Evolutionary conservation across 331 rosid species (phyloP).

Genomic region (Saraca asoca): DNA sequence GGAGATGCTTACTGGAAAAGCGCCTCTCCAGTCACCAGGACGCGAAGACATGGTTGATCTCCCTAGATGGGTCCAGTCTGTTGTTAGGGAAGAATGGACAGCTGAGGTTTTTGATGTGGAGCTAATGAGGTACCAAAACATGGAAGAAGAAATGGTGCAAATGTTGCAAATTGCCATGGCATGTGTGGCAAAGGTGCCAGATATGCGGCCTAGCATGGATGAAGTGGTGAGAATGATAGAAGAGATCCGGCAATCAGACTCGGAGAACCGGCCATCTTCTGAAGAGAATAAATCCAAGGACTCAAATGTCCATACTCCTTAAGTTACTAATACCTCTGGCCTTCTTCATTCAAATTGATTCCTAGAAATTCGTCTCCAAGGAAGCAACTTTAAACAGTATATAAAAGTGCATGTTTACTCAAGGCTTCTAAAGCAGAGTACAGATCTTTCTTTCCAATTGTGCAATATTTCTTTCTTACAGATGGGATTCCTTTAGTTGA

Average conservation of each 20-base stretch:
- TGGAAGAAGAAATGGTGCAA: constrained; percentile 99
- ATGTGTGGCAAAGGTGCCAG: constrained; percentile 83
- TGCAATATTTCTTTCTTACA: constrained; percentile 37
- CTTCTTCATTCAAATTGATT: constrained; percentile 18
- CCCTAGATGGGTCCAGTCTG: constrained; percentile 99
- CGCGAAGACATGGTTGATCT: constrained; percentile 94
- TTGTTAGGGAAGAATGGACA: constrained; percentile 98
- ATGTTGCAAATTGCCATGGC: constrained; percentile 95
- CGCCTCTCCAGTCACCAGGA: constrained; percentile 87
- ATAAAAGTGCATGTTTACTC: constrained; percentile 44
- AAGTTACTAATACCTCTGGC: constrained; percentile 29
- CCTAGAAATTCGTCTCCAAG: constrained; percentile 36
- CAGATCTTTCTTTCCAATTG: constrained; percentile 53
- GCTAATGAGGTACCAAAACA: constrained; percentile 84
- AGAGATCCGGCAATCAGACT: constrained; percentile 94
- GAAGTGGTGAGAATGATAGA: constrained; percentile 93
- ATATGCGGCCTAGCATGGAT: constrained; percentile 79
- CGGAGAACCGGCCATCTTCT: constrained; percentile 95
- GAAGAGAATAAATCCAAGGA: constrained; percentile 95
- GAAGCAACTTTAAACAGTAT: constrained; percentile 46
- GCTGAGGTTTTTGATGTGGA: constrained; percentile 99
- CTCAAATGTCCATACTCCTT: constrained; percentile 83
- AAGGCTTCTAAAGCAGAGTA: constrained; percentile 41
- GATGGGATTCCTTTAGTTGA: constrained; percentile 37
- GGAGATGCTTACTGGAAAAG: constrained; percentile 94